A percentile compares a stretch with the other conserved stretches of the same genome.
These are phyloP conservation scores for Citrus glauca DNA, from an alignment of 345 rosid genomes.

Conservation along the genomic window DNA sequence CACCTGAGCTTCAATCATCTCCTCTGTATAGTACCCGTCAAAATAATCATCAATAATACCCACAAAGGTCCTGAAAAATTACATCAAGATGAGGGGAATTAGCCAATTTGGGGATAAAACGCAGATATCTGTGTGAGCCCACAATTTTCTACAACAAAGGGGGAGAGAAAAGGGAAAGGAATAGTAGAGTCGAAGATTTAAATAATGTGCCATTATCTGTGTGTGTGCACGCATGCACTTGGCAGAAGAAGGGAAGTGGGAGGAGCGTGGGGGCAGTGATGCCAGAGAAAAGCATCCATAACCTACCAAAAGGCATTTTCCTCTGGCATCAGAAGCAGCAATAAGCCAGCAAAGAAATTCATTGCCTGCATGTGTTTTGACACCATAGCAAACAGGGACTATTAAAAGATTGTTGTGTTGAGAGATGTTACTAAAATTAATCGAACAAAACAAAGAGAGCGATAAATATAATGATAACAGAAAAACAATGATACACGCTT, in stretches of 20 bases:
- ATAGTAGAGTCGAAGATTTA: background rate
- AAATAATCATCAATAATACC: conserved; percentile 92
- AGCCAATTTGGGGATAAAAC: conserved; percentile 1
- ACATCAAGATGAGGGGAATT: conserved; percentile 15
- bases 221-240: background rate
- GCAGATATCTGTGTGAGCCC: background rate
- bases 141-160: background rate
- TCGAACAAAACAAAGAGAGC: background rate
- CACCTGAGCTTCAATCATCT: conserved; percentile 98
- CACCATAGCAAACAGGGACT: conserved; percentile 14
- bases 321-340: conserved; percentile 97
- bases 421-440: conserved; percentile 1
- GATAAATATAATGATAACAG: background rate
- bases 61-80: conserved; percentile 71
- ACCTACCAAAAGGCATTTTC: conserved; percentile 99
- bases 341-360: conserved; percentile 96
- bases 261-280: background rate
- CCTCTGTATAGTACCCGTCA: conserved; percentile 86
- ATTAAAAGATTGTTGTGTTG: background rate
- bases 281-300: conserved; percentile 17
- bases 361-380: conserved; percentile 69
- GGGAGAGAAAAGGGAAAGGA: background rate
- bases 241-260: background rate
- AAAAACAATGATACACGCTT: background rate
- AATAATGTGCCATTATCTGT: background rate